Evolutionary conservation across 2,329 filamentous ascomycete genomes (phyloP).

Genomic region (Trichoderma sp.): DNA sequence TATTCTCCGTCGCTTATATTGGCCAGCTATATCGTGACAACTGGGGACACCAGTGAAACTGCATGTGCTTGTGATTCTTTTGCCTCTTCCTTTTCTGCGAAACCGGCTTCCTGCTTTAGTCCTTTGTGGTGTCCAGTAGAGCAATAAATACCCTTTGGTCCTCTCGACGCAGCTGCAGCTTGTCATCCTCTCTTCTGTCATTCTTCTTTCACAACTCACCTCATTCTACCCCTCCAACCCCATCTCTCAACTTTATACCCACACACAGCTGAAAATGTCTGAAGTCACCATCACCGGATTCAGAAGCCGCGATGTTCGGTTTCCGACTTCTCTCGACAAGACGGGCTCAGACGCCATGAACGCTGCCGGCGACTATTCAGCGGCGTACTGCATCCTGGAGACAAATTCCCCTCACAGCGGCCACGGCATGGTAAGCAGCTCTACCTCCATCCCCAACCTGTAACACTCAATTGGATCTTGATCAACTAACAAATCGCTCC

Average conservation of each 20-base stretch:
- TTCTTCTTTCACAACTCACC: not conserved
- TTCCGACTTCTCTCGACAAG: constrained; percentile 90
- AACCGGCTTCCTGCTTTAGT: not conserved
- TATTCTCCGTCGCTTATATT: constrained; percentile 15
- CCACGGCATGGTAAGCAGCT: constrained; percentile 67
- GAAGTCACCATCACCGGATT: constrained; percentile 72
- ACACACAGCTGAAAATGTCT: constrained; percentile 21
- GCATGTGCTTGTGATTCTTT: not conserved
- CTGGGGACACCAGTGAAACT: not conserved
- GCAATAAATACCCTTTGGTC: constrained; percentile 8
- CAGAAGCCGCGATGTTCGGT: constrained; percentile 70
- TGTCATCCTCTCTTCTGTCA: not conserved
- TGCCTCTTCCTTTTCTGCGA: not conserved
- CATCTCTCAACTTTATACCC: not conserved
- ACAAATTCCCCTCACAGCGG: constrained; percentile 71
- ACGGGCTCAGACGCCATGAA: constrained; percentile 99
- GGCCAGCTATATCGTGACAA: not conserved
- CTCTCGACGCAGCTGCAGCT: not conserved
- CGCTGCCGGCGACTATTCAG: constrained; percentile 84
- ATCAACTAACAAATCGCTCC: not conserved
- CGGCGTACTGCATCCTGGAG: constrained; percentile 88
- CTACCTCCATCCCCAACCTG: fast-evolving
- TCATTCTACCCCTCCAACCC: not conserved
- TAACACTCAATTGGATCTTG: not conserved
- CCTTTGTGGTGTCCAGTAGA: not conserved